Conservation (phyloP, 805 yeast genomes). For the Candida koratica region DNA sequence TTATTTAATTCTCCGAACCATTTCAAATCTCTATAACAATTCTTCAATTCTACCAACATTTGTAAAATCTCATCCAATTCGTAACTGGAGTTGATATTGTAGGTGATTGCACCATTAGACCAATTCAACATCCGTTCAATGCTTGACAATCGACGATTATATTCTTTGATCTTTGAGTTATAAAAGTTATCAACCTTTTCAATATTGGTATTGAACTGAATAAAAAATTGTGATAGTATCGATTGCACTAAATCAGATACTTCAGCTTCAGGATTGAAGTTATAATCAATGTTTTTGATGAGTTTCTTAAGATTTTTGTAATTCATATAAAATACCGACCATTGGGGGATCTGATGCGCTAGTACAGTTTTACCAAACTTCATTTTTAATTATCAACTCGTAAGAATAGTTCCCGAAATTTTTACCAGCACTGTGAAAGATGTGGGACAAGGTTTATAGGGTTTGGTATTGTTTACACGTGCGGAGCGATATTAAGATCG, state of each 20-base stretch:
- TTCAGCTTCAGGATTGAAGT: constrained; percentile 32
- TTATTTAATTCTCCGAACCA: constrained; percentile 94
- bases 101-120: constrained; percentile 21
- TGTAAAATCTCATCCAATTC: constrained; percentile 40
- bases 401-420: no score
- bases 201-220: constrained; percentile 71
- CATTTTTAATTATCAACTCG: no score
- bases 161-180: constrained; percentile 68
- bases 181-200: constrained; percentile 80
- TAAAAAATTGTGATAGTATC: constrained; percentile 64
- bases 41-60: constrained; percentile 70
- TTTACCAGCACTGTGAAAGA: no score
- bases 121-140: constrained; percentile 35
- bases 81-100: constrained; percentile 34
- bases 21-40: constrained; percentile 74
- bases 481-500: no score
- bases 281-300: constrained; percentile 58
- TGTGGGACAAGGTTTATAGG: no score
- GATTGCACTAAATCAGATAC: constrained; percentile 36
- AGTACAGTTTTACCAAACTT: constrained; percentile 77
- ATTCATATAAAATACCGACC: constrained; percentile 80
- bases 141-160: constrained; percentile 61
- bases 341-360: constrained; percentile 90
- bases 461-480: no score
- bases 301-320: constrained; percentile 80